Percentiles rank a stretch among this genome's conserved stretches.
Conservation (phyloP, 352 stramenopile species). For the Pilasporangium apinafurcum region DNA sequence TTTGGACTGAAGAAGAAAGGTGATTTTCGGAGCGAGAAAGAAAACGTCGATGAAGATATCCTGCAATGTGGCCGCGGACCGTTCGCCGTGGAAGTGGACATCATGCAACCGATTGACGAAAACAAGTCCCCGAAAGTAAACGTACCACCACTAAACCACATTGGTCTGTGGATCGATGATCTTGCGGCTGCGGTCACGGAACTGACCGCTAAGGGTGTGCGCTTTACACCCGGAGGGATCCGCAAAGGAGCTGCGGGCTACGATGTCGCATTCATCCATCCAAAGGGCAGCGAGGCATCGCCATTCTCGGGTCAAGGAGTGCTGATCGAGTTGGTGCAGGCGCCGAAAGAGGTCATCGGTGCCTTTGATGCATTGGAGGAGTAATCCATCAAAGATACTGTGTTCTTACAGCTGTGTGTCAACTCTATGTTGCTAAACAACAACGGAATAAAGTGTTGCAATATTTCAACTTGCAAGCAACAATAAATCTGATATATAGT, state of each 20-base stretch:
- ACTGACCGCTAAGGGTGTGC: conserved; percentile 89
- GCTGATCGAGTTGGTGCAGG: conserved; percentile 97
- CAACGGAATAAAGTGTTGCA: too few species aligned
- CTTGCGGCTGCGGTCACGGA: conserved; percentile 89
- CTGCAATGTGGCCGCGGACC: conserved; percentile 88
- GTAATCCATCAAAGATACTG: too few species aligned
- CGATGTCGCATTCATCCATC: conserved; percentile 98
- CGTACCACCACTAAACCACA: conserved; percentile 96
- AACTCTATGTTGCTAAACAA: too few species aligned
- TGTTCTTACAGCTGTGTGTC: too few species aligned
- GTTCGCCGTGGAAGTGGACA: conserved; percentile 95
- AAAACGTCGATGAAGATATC: conserved; percentile 99
- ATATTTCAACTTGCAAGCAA: too few species aligned
- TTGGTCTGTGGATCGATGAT: conserved; percentile 97
- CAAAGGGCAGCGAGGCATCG: conserved; percentile 92
- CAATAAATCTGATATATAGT: too few species aligned
- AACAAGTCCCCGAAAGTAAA: conserved; percentile 93
- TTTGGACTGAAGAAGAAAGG: conserved; percentile 71
- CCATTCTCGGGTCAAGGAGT: conserved; percentile 92
- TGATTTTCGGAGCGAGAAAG: conserved; percentile 76
- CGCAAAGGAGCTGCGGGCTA: conserved; percentile 95
- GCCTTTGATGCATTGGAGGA: conserved; percentile 56
- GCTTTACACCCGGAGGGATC: conserved; percentile 97
- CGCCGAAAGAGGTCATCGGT: conserved; percentile 88
- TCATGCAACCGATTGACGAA: conserved; percentile 97